Evolutionary conservation across 768 basidiomycete genomes (phyloP).

Genomic region (Leccinum longicurvipes): DNA sequence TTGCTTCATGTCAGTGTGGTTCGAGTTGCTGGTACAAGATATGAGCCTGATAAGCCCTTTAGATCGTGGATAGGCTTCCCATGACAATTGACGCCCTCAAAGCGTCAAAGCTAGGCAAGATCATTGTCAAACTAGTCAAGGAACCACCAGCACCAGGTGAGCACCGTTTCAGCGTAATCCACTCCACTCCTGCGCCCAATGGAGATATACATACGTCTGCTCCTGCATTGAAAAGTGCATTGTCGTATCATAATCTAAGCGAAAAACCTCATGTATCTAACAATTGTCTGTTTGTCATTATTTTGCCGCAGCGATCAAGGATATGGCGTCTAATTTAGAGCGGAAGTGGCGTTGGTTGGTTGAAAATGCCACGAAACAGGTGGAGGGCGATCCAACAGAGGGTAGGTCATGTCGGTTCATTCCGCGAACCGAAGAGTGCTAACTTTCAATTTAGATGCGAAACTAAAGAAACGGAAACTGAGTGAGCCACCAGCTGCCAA

Average conservation of each 20-base stretch:
- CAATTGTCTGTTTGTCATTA: constrained; percentile 44
- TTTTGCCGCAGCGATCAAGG: constrained; percentile 74
- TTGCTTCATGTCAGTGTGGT: constrained; percentile 71
- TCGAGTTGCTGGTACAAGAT: constrained; percentile 1
- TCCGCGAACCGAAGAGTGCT: constrained; percentile 24
- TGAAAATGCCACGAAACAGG: constrained; percentile 45
- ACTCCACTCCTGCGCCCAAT: constrained; percentile 20
- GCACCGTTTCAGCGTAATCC: constrained; percentile 32
- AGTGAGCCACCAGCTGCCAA: constrained; percentile 47
- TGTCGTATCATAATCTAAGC: constrained; percentile 34
- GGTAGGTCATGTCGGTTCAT: constrained; percentile 67
- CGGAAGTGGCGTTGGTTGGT: constrained; percentile 75
- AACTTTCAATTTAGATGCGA: constrained; percentile 41
- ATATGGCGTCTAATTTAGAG: constrained; percentile 88
- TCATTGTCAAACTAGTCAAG: constrained; percentile 73
- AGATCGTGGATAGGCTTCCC: constrained; percentile 83
- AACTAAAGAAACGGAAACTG: constrained; percentile 73
- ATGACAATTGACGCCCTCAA: constrained; percentile 66
- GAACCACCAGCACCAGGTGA: constrained; percentile 79
- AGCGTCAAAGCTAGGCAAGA: constrained; percentile 73
- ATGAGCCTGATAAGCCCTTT: constrained; percentile 19
- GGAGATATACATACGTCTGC: constrained; percentile 30
- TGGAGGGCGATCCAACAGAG: constrained; percentile 47
- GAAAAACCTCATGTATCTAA: constrained; percentile 61
- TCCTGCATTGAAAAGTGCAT: constrained; percentile 28